Percentiles rank a stretch among this genome's conserved stretches.
phyloP scores from a whole-genome alignment of 768 basidiomycete genomes.

The Phanerochaete carnosa region DNA sequence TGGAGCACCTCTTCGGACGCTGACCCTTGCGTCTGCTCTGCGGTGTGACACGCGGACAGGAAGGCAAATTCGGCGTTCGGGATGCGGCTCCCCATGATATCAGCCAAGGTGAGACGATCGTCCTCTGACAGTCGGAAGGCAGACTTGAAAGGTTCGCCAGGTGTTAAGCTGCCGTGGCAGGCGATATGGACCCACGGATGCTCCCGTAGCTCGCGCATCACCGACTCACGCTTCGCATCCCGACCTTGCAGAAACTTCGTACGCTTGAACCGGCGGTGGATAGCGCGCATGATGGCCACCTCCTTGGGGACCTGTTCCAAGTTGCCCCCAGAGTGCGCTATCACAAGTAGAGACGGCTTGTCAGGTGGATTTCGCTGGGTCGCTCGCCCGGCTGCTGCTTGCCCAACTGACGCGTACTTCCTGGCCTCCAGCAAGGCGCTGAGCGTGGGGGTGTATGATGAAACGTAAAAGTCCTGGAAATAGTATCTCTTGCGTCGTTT shows the following conservation, averaged over 20 bases:
- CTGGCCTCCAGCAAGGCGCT: conserved; percentile 14
- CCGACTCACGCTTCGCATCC: conserved; percentile 1
- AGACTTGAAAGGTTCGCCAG: conserved; percentile 23
- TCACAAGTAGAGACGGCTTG: background rate
- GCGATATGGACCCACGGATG: conserved; percentile 25
- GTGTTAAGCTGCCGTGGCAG: conserved; percentile 18
- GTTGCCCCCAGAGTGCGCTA: background rate
- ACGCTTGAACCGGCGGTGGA: background rate
- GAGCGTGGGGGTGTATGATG: conserved; percentile 29
- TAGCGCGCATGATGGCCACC: background rate
- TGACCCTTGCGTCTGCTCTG: conserved; percentile 25
- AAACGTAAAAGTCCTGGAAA: conserved; percentile 20
- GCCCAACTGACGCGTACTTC: too few species aligned
- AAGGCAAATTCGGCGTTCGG: conserved; percentile 33
- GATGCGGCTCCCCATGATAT: conserved; percentile 17
- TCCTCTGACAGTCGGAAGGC: conserved; percentile 27
- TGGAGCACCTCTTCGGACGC: conserved; percentile 36
- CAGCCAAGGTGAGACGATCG: conserved; percentile 12
- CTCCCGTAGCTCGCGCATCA: conserved; percentile 5
- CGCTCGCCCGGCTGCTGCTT: too few species aligned
- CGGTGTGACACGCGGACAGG: conserved; percentile 45
- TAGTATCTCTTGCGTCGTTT: background rate
- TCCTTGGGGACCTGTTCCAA: background rate
- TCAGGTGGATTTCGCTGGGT: background rate
- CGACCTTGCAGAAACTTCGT: background rate